Conservation (phyloP, 805 yeast species). For the Myxozyma lipomycoides region DNA sequence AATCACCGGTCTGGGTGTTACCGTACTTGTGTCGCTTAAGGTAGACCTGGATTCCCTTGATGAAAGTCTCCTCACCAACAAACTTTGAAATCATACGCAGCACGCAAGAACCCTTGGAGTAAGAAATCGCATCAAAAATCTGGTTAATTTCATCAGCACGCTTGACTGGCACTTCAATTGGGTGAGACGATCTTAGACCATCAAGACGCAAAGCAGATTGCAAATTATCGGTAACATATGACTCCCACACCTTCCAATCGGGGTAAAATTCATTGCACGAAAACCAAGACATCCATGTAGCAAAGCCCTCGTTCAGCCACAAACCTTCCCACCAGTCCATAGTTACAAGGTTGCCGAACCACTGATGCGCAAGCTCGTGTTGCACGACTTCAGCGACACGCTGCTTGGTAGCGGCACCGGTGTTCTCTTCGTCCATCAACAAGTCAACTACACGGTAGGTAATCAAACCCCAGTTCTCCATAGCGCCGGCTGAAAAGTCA, state of each 20-base stretch:
- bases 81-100: conserved; percentile 71
- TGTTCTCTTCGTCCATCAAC: conserved; percentile 64
- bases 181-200: conserved; percentile 67
- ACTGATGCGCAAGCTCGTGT: conserved; percentile 86
- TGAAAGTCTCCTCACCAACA: conserved; percentile 63
- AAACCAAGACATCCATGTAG: conserved; percentile 76
- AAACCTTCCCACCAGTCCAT: conserved; percentile 94
- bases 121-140: conserved; percentile 77
- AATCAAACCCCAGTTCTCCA: conserved; percentile 89
- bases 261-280: conserved; percentile 69
- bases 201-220: conserved; percentile 74
- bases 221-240: conserved; percentile 70
- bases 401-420: conserved; percentile 56
- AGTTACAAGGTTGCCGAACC: conserved; percentile 87
- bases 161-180: conserved; percentile 75
- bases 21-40: conserved; percentile 58
- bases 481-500: conserved; percentile 76
- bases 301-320: conserved; percentile 89
- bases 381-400: conserved; percentile 69
- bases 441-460: conserved; percentile 61
- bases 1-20: conserved; percentile 69
- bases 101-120: conserved; percentile 74
- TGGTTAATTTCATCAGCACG: conserved; percentile 77
- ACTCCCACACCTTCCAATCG: conserved; percentile 76
- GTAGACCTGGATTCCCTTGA: conserved; percentile 69